These are phyloP conservation scores for Tricharina praecox DNA, from an alignment of 495 filamentous ascomycete genomes.

Conservation along the genomic window DNA sequence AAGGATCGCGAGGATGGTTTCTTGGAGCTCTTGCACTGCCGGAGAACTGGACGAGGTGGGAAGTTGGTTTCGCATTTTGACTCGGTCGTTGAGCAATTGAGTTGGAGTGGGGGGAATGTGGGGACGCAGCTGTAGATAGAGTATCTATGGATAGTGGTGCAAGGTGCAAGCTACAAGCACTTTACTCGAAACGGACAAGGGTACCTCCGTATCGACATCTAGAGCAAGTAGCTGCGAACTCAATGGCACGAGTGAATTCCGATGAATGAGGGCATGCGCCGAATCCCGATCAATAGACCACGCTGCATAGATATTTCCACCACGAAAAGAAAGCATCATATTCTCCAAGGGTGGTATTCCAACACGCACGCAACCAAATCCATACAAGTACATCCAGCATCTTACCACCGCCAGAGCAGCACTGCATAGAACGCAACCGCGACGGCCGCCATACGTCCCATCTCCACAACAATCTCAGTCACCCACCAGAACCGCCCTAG, in stretches of 20 bases:
- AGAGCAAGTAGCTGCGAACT: no score
- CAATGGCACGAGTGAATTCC: no score
- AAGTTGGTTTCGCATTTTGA: no score
- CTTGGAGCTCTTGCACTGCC: background rate
- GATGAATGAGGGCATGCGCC: no score
- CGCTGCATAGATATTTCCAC: no score
- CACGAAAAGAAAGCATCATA: no score
- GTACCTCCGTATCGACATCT: no score
- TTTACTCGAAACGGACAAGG: constrained; percentile 4
- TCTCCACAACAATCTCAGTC: constrained; percentile 13
- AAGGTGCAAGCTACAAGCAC: background rate
- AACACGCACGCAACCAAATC: no score
- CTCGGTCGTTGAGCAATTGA: no score
- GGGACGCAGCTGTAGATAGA: background rate
- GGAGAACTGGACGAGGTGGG: background rate
- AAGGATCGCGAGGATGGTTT: constrained; percentile 29
- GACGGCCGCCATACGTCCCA: constrained; percentile 31
- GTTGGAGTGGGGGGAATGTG: background rate
- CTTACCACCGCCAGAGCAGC: constrained; percentile 37
- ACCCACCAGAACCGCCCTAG: constrained; percentile 8
- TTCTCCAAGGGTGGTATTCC: no score
- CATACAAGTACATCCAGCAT: no score
- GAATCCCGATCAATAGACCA: no score
- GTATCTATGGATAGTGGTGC: background rate
- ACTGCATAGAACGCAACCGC: constrained; percentile 37